Percentiles rank a stretch among this genome's conserved stretches.
Conservation (phyloP, 805 yeast genomes). For the Osmozyma mogii region DNA sequence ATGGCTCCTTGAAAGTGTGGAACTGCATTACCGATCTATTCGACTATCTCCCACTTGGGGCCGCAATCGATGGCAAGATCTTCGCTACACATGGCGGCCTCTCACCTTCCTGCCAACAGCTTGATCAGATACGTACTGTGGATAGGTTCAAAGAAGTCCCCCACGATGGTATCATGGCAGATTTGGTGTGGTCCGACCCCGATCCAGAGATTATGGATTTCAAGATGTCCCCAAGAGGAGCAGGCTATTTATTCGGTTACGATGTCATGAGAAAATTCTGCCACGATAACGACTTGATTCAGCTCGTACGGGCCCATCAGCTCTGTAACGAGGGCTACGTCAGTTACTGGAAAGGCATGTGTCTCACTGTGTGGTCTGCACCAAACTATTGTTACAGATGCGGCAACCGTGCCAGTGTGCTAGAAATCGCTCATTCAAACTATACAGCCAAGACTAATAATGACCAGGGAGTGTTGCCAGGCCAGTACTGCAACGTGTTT, state of each 20-base stretch:
- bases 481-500: slow-evolving; percentile 82
- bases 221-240: slow-evolving; percentile 89
- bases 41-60: slow-evolving; percentile 63
- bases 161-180: slow-evolving; percentile 99
- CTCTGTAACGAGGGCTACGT: slow-evolving; percentile 95
- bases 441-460: slow-evolving; percentile 20
- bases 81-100: slow-evolving; percentile 97
- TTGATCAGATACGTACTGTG: slow-evolving; percentile 84
- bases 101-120: slow-evolving; percentile 88
- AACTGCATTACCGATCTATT: slow-evolving; percentile 82
- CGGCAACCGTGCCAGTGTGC: slow-evolving; percentile 95
- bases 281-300: slow-evolving; percentile 66
- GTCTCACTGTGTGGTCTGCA: slow-evolving; percentile 97
- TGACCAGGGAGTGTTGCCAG: slow-evolving; percentile 28
- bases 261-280: slow-evolving; percentile 86
- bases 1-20: slow-evolving; percentile 71
- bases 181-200: slow-evolving; percentile 97
- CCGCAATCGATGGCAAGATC: slow-evolving; percentile 75
- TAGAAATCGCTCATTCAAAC: slow-evolving; percentile 60
- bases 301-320: slow-evolving; percentile 90
- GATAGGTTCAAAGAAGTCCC: slow-evolving; percentile 94
- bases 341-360: slow-evolving; percentile 80
- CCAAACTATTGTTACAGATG: slow-evolving; percentile 97
- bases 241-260: slow-evolving; percentile 93
- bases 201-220: slow-evolving; percentile 77